Conservation (phyloP, 148 eudicot genomes). For the Diospyros kaki region DNA sequence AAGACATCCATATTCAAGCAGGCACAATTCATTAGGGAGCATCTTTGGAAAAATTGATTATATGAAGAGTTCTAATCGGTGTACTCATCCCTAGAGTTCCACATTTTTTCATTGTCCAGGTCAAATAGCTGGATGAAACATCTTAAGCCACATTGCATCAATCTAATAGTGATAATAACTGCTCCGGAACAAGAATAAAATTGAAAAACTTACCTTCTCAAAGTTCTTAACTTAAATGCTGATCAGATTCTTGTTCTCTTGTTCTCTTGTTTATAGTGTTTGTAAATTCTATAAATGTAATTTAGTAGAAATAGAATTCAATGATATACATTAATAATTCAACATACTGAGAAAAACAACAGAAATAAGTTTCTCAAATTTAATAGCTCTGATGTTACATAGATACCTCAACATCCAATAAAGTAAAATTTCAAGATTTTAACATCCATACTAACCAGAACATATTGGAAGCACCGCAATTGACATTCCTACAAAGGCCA, state of each 20-base stretch:
- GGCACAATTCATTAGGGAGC: background rate
- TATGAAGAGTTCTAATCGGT: background rate
- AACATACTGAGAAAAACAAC: background rate
- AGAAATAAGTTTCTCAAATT: background rate
- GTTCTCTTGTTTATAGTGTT: background rate
- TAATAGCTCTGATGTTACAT: background rate
- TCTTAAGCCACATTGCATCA: background rate
- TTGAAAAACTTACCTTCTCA: background rate
- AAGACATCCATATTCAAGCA: conserved; percentile 2
- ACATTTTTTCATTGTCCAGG: background rate
- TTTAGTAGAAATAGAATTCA: background rate
- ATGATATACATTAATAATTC: no score
- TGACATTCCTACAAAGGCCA: conserved; percentile 92
- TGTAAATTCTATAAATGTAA: background rate
- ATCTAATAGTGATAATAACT: background rate
- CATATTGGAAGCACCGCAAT: conserved; percentile 91
- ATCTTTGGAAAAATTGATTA: background rate
- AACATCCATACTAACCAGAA: conserved; percentile 51
- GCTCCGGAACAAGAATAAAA: background rate
- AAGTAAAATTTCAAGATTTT: background rate
- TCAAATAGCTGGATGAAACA: background rate
- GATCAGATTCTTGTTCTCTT: conserved; percentile 2
- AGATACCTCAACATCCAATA: background rate
- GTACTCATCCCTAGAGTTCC: background rate
- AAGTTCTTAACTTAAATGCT: background rate